Conservation (phyloP, 257 asterid genomes). For the Scutellaria baicalensis region DNA sequence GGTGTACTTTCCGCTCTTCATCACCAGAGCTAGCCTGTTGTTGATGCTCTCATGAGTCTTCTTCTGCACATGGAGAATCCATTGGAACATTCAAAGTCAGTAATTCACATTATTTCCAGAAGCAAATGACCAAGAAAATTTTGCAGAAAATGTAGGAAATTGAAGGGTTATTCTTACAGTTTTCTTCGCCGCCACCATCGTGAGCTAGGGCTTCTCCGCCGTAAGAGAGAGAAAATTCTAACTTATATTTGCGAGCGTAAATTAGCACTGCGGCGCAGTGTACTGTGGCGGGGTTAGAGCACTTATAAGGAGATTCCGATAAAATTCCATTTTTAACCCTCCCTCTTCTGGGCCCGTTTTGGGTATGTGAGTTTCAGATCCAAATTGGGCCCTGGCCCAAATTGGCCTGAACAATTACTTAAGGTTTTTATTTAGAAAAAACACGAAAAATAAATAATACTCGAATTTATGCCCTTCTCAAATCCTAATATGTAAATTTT, state of each 20-base stretch:
- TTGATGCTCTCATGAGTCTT: slow-evolving; percentile 82
- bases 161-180: slow-evolving; percentile 25
- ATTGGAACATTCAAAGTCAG: neutral
- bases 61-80: slow-evolving; percentile 40
- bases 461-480: no score
- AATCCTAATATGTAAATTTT: no score
- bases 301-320: neutral
- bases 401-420: no score
- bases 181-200: slow-evolving; percentile 54
- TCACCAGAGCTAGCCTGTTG: slow-evolving; percentile 71
- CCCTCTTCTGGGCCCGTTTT: neutral
- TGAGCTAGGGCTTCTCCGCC: slow-evolving; percentile 11
- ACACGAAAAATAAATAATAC: no score
- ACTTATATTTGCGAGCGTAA: neutral
- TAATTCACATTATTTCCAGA: neutral
- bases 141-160: neutral
- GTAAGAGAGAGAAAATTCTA: neutral
- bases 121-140: neutral
- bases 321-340: neutral
- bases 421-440: no score
- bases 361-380: neutral
- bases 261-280: slow-evolving; percentile 8
- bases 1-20: slow-evolving; percentile 69
- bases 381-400: neutral
- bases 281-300: neutral